These are phyloP conservation scores for Candida chauliodis DNA, from an alignment of 805 yeast species.

Conservation along the genomic window DNA sequence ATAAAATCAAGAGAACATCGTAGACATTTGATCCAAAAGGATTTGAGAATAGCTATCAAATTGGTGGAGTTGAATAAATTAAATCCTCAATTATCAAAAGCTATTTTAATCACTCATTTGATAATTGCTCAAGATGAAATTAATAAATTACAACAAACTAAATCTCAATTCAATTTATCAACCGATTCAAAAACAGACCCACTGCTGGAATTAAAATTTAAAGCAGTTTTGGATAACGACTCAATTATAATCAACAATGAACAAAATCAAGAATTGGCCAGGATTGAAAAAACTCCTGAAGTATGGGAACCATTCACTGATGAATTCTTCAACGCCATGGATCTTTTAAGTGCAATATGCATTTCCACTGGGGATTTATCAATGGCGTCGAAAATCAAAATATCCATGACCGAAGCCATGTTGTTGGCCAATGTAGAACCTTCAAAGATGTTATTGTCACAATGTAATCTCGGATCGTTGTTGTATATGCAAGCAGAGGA, in stretches of 20 bases:
- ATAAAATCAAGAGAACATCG: constrained; percentile 30
- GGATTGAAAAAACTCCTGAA: constrained; percentile 35
- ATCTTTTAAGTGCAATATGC: constrained; percentile 67
- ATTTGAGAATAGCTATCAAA: constrained; percentile 64
- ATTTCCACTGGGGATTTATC: constrained; percentile 65
- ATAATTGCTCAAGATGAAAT: constrained; percentile 66
- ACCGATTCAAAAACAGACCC: not conserved
- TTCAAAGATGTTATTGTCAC: constrained; percentile 59
- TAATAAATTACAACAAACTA: constrained; percentile 11
- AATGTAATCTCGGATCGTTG: constrained; percentile 68
- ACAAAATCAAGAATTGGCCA: constrained; percentile 15
- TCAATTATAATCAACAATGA: constrained; percentile 13
- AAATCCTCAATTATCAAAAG: constrained; percentile 49
- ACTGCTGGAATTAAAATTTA: constrained; percentile 5
- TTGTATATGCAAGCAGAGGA: constrained; percentile 65
- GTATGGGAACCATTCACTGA: constrained; percentile 74
- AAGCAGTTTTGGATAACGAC: constrained; percentile 16
- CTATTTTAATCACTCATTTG: constrained; percentile 59
- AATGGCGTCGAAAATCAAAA: constrained; percentile 57
- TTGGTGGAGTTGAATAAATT: constrained; percentile 53
- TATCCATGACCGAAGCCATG: constrained; percentile 69
- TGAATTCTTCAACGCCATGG: constrained; percentile 76
- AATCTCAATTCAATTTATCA: constrained; percentile 2
- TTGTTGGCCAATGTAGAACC: constrained; percentile 65
- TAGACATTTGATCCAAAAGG: constrained; percentile 64